phyloP scores from a whole-genome alignment of 257 asterid genomes.

The Voacanga thouarsii region DNA sequence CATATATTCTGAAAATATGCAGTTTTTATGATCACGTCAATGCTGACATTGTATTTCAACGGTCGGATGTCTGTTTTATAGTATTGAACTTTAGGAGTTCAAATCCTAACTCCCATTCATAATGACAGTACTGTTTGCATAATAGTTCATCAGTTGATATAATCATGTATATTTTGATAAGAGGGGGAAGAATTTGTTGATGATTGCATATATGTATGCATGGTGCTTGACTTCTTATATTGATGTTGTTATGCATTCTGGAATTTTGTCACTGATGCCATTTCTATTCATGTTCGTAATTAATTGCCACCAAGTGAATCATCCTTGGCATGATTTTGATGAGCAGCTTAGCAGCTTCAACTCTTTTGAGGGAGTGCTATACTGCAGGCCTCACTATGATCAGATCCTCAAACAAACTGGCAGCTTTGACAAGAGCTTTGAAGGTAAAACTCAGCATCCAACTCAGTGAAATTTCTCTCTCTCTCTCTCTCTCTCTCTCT shows the following conservation, averaged over 20 bases:
- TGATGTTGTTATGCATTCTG: no score
- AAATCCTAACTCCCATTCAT: no score
- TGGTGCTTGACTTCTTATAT: neutral
- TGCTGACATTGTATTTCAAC: neutral
- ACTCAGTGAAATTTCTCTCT: neutral
- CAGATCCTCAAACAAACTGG: conserved; percentile 82
- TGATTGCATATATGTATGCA: no score
- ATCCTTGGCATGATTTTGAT: neutral
- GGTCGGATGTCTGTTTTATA: no score
- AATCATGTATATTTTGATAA: no score
- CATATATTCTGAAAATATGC: neutral
- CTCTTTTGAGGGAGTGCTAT: conserved; percentile 76
- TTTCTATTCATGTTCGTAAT: neutral
- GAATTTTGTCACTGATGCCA: neutral
- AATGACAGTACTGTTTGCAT: no score
- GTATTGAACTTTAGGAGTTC: no score
- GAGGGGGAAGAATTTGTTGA: no score
- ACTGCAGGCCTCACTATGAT: conserved; percentile 69
- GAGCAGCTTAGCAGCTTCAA: conserved; percentile 69
- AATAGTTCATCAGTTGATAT: no score
- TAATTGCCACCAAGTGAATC: neutral
- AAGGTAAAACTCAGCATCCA: conserved; percentile 33
- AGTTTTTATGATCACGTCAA: neutral
- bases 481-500: no score
- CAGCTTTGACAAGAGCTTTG: conserved; percentile 74